These are phyloP conservation scores for Euphorbia peplus DNA, from an alignment of 345 rosid species.

Conservation along the genomic window DNA sequence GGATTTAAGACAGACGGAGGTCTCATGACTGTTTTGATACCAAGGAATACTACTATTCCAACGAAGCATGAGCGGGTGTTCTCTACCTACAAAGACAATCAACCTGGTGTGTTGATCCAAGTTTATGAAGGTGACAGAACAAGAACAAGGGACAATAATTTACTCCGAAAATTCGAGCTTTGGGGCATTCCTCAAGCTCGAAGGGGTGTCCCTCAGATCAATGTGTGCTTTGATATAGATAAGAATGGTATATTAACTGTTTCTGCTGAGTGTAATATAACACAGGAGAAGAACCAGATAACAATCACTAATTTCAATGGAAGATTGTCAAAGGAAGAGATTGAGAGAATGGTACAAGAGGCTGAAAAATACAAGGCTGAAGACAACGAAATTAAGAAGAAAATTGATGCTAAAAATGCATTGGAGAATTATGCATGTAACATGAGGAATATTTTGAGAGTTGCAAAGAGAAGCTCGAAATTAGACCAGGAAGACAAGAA, in stretches of 20 bases:
- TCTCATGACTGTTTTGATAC: slow-evolving; percentile 12
- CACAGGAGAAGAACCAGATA: slow-evolving; percentile 24
- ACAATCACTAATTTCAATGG: slow-evolving; percentile 24
- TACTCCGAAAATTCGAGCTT: slow-evolving; percentile 16
- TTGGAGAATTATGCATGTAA: slow-evolving; percentile 18
- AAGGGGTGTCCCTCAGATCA: slow-evolving; percentile 19
- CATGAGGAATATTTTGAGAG: slow-evolving; percentile 22
- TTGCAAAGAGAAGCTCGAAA: slow-evolving; percentile 15
- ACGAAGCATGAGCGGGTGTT: slow-evolving; percentile 17
- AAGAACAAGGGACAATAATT: slow-evolving; percentile 3
- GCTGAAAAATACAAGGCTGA: background rate
- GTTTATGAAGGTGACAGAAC: slow-evolving; percentile 18
- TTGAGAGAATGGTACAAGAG: background rate
- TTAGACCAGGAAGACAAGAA: slow-evolving; percentile 11
- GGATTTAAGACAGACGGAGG: slow-evolving; percentile 17
- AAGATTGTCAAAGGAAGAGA: slow-evolving; percentile 1
- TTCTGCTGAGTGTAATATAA: slow-evolving; percentile 17
- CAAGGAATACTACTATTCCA: slow-evolving; percentile 24
- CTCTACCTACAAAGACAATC: slow-evolving; percentile 15
- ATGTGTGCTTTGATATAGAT: background rate
- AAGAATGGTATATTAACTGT: slow-evolving; percentile 22
- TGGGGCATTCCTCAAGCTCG: slow-evolving; percentile 23
- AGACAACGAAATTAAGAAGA: background rate
- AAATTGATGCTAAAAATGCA: background rate
- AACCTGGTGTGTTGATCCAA: slow-evolving; percentile 13